Percentiles rank a stretch among this genome's conserved stretches.
These are phyloP conservation scores for Rutidosis leptorrhynchoides DNA, from an alignment of 129 eudicot genomes.

Conservation along the genomic window DNA sequence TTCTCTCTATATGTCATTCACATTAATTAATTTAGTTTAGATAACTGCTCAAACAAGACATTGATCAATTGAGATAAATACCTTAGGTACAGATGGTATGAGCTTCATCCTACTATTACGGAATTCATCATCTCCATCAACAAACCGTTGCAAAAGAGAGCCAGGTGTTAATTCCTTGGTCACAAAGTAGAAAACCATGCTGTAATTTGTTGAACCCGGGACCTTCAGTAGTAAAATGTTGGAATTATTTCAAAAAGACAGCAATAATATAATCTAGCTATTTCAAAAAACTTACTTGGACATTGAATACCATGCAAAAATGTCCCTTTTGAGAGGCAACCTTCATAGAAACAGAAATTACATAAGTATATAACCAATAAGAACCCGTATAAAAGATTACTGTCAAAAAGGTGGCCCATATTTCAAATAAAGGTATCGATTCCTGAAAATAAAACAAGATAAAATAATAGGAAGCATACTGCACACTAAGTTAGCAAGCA, in stretches of 20 bases:
- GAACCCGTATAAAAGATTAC: background rate
- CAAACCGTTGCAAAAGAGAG: slow-evolving; percentile 91
- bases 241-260: slow-evolving; percentile 4
- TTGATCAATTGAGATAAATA: slow-evolving; percentile 2
- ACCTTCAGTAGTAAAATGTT: slow-evolving; percentile 45
- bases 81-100: slow-evolving; percentile 98
- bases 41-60: slow-evolving; percentile 2
- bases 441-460: background rate
- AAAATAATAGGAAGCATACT: background rate
- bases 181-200: slow-evolving; percentile 94
- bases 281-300: slow-evolving; percentile 69
- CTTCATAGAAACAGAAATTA: slow-evolving; percentile 37
- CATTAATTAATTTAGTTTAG: background rate
- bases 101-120: slow-evolving; percentile 95
- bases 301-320: slow-evolving; percentile 71
- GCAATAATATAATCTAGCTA: slow-evolving; percentile 11
- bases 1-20: background rate
- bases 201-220: slow-evolving; percentile 95
- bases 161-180: slow-evolving; percentile 66
- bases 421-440: background rate
- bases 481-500: background rate
- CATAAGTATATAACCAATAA: background rate
- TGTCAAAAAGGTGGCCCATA: background rate
- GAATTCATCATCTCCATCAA: slow-evolving; percentile 98
- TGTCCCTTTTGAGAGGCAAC: slow-evolving; percentile 90